These are phyloP conservation scores for Amauroascus verrucosus DNA, from an alignment of 2,329 filamentous ascomycete genomes.

Conservation along the genomic window DNA sequence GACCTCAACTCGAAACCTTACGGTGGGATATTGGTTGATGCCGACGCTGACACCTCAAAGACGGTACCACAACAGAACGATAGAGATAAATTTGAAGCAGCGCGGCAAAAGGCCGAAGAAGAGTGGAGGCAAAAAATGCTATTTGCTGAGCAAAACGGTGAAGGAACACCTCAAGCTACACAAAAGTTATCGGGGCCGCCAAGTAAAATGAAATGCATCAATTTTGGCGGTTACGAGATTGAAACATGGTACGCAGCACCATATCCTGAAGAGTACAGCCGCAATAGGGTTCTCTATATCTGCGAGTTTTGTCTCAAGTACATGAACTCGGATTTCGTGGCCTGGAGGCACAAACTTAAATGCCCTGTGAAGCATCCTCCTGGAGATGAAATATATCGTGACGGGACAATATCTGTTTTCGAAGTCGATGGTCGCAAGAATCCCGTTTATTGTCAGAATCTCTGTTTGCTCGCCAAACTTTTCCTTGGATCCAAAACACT, in stretches of 20 bases:
- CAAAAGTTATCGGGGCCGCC: conserved; percentile 74
- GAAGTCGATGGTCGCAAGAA: conserved; percentile 94
- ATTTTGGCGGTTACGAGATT: conserved; percentile 95
- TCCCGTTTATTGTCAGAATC: conserved; percentile 89
- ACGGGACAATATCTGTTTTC: conserved; percentile 88
- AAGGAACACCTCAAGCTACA: conserved; percentile 52
- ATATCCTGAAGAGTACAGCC: conserved; percentile 95
- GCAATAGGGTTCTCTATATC: conserved; percentile 93
- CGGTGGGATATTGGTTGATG: conserved; percentile 80
- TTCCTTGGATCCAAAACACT: conserved; percentile 97
- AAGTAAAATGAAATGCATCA: conserved; percentile 97
- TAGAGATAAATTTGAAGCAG: conserved; percentile 76
- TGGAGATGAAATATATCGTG: conserved; percentile 94
- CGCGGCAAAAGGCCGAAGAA: conserved; percentile 81
- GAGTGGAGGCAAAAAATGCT: conserved; percentile 67
- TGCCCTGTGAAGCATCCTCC: conserved; percentile 94
- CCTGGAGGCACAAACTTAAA: conserved; percentile 95
- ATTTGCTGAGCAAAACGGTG: conserved; percentile 53
- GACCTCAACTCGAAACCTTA: conserved; percentile 90
- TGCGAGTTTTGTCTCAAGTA: conserved; percentile 99
- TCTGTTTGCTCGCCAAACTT: conserved; percentile 89
- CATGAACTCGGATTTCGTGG: conserved; percentile 98
- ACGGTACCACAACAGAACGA: conserved; percentile 74
- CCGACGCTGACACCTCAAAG: conserved; percentile 80
- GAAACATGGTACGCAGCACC: conserved; percentile 98